These are phyloP conservation scores for Solanum paucissectum DNA, from an alignment of 257 asterid genomes.

Conservation along the genomic window DNA sequence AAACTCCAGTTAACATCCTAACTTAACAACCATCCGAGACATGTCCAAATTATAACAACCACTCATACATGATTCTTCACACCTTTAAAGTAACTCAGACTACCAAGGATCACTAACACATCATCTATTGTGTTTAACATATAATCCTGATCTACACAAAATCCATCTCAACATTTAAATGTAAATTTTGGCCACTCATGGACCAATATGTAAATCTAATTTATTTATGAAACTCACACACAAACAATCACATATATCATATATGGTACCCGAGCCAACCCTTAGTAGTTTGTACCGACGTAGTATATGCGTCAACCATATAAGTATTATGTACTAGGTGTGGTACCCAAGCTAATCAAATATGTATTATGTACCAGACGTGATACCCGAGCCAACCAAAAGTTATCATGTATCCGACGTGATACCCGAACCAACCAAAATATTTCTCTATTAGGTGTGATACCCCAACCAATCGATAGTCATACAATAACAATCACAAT, in stretches of 20 bases:
- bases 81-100: not conserved
- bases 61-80: not conserved
- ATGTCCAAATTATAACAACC: not conserved
- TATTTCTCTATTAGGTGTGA: not conserved
- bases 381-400: not conserved
- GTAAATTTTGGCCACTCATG: not conserved
- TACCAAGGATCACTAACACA: not conserved
- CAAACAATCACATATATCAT: too few species aligned
- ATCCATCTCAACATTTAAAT: too few species aligned
- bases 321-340: not conserved
- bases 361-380: too few species aligned
- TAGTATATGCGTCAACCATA: too few species aligned
- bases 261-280: too few species aligned
- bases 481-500: too few species aligned
- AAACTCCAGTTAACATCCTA: not conserved
- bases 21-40: not conserved
- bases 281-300: not conserved
- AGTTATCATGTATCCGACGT: not conserved
- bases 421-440: not conserved
- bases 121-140: not conserved
- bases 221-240: too few species aligned
- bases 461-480: too few species aligned
- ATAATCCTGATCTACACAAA: not conserved
- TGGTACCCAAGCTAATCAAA: not conserved
- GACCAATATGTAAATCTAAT: not conserved